phyloP scores from a whole-genome alignment of 345 rosid genomes.

The Citrus reticulata region DNA sequence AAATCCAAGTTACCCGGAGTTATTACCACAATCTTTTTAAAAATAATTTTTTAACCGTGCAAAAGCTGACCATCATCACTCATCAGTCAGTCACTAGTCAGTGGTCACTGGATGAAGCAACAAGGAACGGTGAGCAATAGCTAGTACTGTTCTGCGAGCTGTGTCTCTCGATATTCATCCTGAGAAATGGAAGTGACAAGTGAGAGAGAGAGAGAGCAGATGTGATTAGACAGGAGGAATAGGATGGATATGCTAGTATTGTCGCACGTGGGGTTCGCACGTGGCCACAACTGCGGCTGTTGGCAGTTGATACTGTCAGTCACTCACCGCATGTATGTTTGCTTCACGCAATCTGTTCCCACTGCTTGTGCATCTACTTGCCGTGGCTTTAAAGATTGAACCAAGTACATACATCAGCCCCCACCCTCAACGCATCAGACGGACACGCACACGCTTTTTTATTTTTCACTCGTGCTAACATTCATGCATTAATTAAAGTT shows the following conservation, averaged over 20 bases:
- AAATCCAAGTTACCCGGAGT: not conserved
- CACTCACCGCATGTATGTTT: constrained; percentile 40
- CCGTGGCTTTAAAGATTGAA: constrained; percentile 41
- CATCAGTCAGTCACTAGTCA: too few species aligned
- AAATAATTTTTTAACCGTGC: too few species aligned
- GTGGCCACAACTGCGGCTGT: constrained; percentile 32
- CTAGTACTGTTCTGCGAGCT: not conserved
- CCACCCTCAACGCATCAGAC: not conserved
- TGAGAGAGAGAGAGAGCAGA: not conserved
- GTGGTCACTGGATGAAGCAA: not conserved
- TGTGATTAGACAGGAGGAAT: constrained; percentile 20
- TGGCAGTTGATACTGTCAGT: constrained; percentile 31
- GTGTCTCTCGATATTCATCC: not conserved
- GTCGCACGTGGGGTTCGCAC: constrained; percentile 33
- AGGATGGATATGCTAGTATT: not conserved
- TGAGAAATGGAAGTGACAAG: constrained; percentile 24
- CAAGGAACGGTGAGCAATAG: not conserved
- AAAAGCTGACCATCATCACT: too few species aligned
- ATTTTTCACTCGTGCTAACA: not conserved
- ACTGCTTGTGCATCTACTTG: constrained; percentile 16
- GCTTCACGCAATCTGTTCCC: constrained; percentile 45
- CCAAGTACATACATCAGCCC: not conserved
- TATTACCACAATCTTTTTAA: too few species aligned
- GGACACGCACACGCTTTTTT: too few species aligned
- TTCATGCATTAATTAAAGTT: not conserved